phyloP scores from a whole-genome alignment of 2,329 filamentous ascomycete species.

The Fusarium annulatum region DNA sequence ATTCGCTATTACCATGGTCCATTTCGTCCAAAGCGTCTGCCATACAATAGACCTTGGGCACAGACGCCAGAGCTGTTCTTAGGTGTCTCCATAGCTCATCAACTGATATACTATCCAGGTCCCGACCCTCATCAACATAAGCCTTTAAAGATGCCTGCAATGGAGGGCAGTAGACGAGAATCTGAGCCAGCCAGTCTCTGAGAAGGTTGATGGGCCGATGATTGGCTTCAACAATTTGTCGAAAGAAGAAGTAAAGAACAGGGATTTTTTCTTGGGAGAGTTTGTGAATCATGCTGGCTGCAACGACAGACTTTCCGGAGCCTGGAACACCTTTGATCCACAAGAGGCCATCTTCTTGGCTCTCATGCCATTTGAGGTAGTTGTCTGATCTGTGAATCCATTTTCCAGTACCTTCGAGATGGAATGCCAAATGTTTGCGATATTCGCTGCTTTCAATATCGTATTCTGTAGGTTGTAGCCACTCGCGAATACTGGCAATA shows the following conservation, averaged over 20 bases:
- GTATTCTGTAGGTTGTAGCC: conserved; percentile 37
- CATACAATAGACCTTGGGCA: conserved; percentile 51
- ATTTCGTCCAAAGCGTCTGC: conserved; percentile 61
- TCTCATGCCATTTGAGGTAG: conserved; percentile 25
- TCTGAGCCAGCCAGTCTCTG: conserved; percentile 52
- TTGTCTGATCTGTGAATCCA: conserved; percentile 16
- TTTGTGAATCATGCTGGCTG: conserved; percentile 43
- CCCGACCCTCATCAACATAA: conserved; percentile 8
- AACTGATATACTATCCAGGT: conserved; percentile 16
- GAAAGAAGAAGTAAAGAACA: conserved; percentile 55
- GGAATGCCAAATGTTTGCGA: conserved; percentile 31
- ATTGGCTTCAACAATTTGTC: conserved; percentile 54
- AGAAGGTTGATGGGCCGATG: conserved; percentile 47
- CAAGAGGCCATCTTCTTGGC: conserved; percentile 24
- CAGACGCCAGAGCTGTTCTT: conserved; percentile 35
- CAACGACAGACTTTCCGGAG: conserved; percentile 53
- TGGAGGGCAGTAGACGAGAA: conserved; percentile 47
- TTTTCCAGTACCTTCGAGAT: conserved; percentile 21
- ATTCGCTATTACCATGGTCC: conserved; percentile 49
- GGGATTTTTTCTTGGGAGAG: conserved; percentile 34
- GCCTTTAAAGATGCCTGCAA: conserved; percentile 43
- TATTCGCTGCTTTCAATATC: conserved; percentile 29
- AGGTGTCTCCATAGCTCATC: conserved; percentile 49
- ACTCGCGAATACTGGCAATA: conserved; percentile 38
- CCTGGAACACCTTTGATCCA: conserved; percentile 52